phyloP scores from a whole-genome alignment of 768 basidiomycete genomes.

The Mycena venus region DNA sequence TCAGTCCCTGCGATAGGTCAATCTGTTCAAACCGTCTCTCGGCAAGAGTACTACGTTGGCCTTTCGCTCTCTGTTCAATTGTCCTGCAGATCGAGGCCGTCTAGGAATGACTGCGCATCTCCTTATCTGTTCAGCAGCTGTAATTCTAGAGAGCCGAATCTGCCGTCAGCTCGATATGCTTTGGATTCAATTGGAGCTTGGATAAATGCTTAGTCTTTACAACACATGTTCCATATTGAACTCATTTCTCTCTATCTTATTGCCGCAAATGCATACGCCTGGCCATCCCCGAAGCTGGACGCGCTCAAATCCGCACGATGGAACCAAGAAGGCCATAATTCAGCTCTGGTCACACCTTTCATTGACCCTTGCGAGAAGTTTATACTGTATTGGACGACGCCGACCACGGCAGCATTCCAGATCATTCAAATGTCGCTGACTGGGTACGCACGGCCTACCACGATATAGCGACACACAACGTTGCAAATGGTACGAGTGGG shows the following conservation, averaged over 20 bases:
- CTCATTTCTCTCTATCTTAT: not conserved
- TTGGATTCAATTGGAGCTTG: no score
- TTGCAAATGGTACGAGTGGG: not conserved
- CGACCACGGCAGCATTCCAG: not conserved
- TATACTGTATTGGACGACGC: not conserved
- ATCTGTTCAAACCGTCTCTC: no score
- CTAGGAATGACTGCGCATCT: no score
- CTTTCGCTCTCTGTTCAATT: no score
- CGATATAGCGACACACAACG: not conserved
- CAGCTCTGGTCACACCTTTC: not conserved
- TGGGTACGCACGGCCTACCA: not conserved
- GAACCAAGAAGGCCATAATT: not conserved
- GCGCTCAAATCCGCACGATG: not conserved
- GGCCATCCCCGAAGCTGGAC: not conserved
- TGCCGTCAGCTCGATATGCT: no score
- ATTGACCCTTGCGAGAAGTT: not conserved
- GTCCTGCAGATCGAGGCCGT: no score
- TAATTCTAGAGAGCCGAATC: no score
- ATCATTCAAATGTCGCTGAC: not conserved
- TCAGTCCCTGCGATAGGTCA: no score
- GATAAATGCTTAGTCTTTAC: no score
- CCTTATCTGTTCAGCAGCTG: no score
- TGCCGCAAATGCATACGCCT: not conserved
- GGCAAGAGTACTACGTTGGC: no score
- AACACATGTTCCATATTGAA: not conserved